Percentiles rank a stretch among this genome's conserved stretches.
Conservation (phyloP, 1,284 basidiomycete species). For the Leccinum laetum region DNA sequence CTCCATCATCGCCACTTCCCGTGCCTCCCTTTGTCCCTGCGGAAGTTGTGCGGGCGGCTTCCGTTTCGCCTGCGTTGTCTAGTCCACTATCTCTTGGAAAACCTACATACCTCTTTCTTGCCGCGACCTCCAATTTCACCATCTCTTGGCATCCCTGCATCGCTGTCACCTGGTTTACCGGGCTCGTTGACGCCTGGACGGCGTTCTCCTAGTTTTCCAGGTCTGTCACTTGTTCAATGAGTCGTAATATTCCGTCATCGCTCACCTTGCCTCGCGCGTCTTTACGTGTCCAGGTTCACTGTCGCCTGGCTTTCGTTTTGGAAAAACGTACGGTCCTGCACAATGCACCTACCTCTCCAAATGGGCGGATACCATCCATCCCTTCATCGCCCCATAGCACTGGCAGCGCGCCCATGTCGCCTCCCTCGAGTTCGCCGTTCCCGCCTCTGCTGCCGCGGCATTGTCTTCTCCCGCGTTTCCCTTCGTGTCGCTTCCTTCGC, state of each 20-base stretch:
- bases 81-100: conserved; percentile 18
- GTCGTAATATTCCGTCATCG: conserved; percentile 7
- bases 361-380: conserved; percentile 3
- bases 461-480: conserved; percentile 14
- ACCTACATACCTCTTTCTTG: neutral
- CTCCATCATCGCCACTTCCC: conserved; percentile 20
- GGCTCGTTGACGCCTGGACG: conserved; percentile 19
- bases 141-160: conserved; percentile 11
- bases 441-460: conserved; percentile 19
- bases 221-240: conserved; percentile 16
- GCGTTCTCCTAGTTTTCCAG: conserved; percentile 27
- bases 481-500: conserved; percentile 1
- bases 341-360: neutral
- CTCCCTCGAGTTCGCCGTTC: conserved; percentile 28
- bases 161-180: conserved; percentile 23
- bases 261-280: neutral
- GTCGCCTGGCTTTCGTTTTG: conserved; percentile 24
- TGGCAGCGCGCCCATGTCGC: conserved; percentile 22
- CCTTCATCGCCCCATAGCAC: conserved; percentile 6
- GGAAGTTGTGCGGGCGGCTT: conserved; percentile 4
- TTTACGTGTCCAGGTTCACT: conserved; percentile 22
- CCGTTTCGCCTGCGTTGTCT: conserved; percentile 20
- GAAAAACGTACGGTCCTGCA: neutral
- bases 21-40: conserved; percentile 5
- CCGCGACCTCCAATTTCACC: conserved; percentile 1